Conservation (phyloP, 2,329 filamentous ascomycete genomes). For the Elsinoe necatrix region DNA sequence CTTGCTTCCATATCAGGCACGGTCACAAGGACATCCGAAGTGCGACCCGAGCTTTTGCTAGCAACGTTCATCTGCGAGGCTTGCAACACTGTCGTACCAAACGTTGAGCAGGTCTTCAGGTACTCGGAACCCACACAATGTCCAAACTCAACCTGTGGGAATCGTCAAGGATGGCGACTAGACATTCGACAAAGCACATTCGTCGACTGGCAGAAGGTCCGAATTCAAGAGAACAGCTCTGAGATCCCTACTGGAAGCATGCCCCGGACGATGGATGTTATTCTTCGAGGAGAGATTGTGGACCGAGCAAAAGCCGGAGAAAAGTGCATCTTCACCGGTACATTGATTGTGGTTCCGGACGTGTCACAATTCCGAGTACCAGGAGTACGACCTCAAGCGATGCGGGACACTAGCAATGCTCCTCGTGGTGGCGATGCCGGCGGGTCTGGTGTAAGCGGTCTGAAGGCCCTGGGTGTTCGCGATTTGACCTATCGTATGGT, state of each 20-base stretch:
- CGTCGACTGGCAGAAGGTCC: slow-evolving; percentile 98
- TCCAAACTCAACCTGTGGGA: slow-evolving; percentile 77
- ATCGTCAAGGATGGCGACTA: slow-evolving; percentile 88
- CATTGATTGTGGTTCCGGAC: slow-evolving; percentile 91
- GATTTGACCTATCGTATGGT: slow-evolving; percentile 92
- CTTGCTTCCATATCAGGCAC: slow-evolving; percentile 94
- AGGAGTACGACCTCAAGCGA: slow-evolving; percentile 71
- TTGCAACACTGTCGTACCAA: slow-evolving; percentile 75
- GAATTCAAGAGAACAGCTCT: slow-evolving; percentile 95
- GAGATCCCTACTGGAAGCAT: slow-evolving; percentile 98
- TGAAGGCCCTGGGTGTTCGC: slow-evolving; percentile 87
- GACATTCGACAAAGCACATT: slow-evolving; percentile 96
- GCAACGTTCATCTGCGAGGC: slow-evolving; percentile 88
- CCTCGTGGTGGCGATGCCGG: slow-evolving; percentile 65
- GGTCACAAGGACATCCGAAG: slow-evolving; percentile 92
- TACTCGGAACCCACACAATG: slow-evolving; percentile 97
- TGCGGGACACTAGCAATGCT: slow-evolving; percentile 70
- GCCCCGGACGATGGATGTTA: slow-evolving; percentile 96
- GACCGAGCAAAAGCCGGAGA: slow-evolving; percentile 95
- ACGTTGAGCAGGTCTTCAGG: slow-evolving; percentile 94
- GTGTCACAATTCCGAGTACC: slow-evolving; percentile 91
- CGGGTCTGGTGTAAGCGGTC: slow-evolving; percentile 73
- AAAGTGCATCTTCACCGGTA: slow-evolving; percentile 96
- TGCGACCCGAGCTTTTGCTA: slow-evolving; percentile 82
- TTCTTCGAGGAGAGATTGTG: slow-evolving; percentile 92